phyloP scores from a whole-genome alignment of 2,329 filamentous ascomycete genomes.

The Arthrobotrys iridis region DNA sequence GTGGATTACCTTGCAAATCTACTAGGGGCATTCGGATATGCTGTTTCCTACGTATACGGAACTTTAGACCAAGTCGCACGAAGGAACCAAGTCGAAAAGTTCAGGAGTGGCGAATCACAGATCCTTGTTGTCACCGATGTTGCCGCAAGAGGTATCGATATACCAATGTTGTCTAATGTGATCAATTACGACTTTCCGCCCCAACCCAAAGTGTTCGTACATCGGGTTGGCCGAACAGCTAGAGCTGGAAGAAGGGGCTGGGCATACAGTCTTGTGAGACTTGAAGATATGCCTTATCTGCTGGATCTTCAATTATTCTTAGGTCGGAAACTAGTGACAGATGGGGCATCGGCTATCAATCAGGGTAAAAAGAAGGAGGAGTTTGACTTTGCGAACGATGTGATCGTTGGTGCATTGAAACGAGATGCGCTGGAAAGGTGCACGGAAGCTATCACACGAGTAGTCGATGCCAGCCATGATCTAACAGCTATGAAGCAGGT shows the following conservation, averaged over 20 bases:
- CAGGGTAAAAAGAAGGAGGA: conserved; percentile 65
- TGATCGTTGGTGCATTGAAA: conserved; percentile 80
- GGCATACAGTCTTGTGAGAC: conserved; percentile 91
- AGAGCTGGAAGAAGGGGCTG: conserved; percentile 91
- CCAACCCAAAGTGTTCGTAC: conserved; percentile 95
- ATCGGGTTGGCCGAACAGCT: conserved; percentile 94
- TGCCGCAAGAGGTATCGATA: conserved; percentile 96
- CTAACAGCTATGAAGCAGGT: conserved; percentile 76
- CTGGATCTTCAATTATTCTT: conserved; percentile 94
- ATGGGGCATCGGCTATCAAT: conserved; percentile 70
- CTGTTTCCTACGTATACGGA: conserved; percentile 93
- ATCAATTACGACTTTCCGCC: conserved; percentile 99
- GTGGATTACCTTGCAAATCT: conserved; percentile 89
- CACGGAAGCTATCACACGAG: conserved; percentile 83
- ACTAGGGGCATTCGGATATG: conserved; percentile 82
- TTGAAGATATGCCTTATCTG: conserved; percentile 88
- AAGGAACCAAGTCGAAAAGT: conserved; percentile 90
- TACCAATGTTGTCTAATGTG: conserved; percentile 92
- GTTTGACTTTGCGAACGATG: conserved; percentile 76
- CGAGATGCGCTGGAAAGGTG: conserved; percentile 78
- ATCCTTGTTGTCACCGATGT: conserved; percentile 97
- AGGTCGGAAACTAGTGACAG: conserved; percentile 78
- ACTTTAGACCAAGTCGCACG: conserved; percentile 93
- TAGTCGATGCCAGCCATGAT: conserved; percentile 79
- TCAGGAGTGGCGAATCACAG: conserved; percentile 82